phyloP scores from a whole-genome alignment of 2,329 filamentous ascomycete species.

The Chaetothyriales sp. region DNA sequence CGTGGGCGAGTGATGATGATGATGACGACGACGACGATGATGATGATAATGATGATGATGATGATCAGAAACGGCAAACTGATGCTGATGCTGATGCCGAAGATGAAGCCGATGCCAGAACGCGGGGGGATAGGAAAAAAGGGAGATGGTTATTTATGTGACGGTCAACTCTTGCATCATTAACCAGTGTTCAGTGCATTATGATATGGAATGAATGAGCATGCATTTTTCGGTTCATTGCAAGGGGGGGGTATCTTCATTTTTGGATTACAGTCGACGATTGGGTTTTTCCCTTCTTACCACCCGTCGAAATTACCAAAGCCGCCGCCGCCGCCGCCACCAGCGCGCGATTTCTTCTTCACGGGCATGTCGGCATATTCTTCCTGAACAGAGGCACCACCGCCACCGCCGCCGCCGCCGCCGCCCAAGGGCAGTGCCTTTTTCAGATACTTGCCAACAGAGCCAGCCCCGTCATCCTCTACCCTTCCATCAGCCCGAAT shows the following conservation, averaged over 20 bases:
- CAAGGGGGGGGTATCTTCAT: too few relatives aligned
- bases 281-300: too few relatives aligned
- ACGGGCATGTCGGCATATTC: constrained; percentile 50
- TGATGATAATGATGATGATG: neutral
- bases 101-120: neutral
- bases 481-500: constrained; percentile 54
- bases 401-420: neutral
- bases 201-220: too few relatives aligned
- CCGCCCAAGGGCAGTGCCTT: constrained; percentile 26
- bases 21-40: neutral
- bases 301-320: constrained; percentile 94
- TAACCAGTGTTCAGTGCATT: too few relatives aligned
- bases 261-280: neutral
- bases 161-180: too few relatives aligned
- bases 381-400: constrained; percentile 26
- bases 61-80: neutral
- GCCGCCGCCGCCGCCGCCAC: constrained; percentile 43
- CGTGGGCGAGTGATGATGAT: neutral
- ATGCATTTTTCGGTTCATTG: too few relatives aligned
- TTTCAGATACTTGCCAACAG: constrained; percentile 72
- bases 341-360: constrained; percentile 62
- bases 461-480: constrained; percentile 31
- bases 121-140: neutral
- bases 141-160: neutral
- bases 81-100: neutral